Evolutionary conservation across 2,329 filamentous ascomycete species (phyloP), one percentile per base, ranked within the genome.

Genomic region (Gyromitra esculenta): DNA sequence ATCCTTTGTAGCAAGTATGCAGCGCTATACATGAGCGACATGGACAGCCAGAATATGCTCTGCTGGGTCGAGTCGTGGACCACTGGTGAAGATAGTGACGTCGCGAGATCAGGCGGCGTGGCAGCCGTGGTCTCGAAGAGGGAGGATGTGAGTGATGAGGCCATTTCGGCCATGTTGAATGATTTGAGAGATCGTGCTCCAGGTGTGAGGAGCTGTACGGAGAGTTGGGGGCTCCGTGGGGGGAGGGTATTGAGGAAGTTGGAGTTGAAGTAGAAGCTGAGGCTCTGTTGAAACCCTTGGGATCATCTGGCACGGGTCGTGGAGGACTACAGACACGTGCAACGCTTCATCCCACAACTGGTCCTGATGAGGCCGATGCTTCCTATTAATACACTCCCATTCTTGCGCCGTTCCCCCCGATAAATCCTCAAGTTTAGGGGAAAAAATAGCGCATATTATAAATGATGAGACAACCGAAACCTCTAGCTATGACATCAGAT

Each of bases 1-100:
- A 80, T 73, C 67, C 79, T 77, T 76, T 79, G 80, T 9, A 81
- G 67, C 3, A 81, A 62, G 68, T 80, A 80, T 41, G 80, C 68
- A 5, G 74, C 37, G 50, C 60, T 78, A 52, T 79, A 79, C 8
- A 79, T 50, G 8, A 76, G 52, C n/a, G 78, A 80, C 13, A 79
- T 62, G 18, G 70, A 71, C 2, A 78, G 63, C 79, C 78, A 79
- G 59, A 79, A 77, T 64, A 79, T 78, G 15, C 70, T 74, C 64
- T 70, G 75, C 25, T 75, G 72, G 8, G 72, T 71, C 21, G 72
- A 75, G 59, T 75, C 72, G 39, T 57, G 69, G n/a, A 41, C 15
- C 7, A n/a, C 39, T 5, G 66, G 65, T 11, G 59, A 62, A n/a
- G 57, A 39, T 35, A 69, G 31, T 60, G 66, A 60, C 25, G 72